These are phyloP conservation scores for Phaeosphaeriaceae sp. DNA, from an alignment of 2,329 filamentous ascomycete species.

Conservation along the genomic window DNA sequence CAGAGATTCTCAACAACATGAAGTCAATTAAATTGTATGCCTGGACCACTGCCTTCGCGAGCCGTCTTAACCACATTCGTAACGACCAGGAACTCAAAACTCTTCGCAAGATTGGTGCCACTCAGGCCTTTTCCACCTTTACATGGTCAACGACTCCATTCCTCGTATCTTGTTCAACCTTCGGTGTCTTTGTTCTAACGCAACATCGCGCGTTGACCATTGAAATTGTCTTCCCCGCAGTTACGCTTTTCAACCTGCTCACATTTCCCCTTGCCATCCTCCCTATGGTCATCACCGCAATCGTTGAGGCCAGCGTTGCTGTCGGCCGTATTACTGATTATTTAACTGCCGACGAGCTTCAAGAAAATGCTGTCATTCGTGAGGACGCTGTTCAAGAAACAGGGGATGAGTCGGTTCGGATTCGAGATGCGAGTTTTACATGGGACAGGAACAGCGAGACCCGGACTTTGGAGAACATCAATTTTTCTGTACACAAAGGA, in stretches of 20 bases:
- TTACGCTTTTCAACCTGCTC: slow-evolving; percentile 92
- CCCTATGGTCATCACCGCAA: slow-evolving; percentile 96
- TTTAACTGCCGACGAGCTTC: slow-evolving; percentile 86
- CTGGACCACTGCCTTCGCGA: slow-evolving; percentile 97
- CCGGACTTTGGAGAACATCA: slow-evolving; percentile 78
- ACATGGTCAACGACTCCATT: slow-evolving; percentile 98
- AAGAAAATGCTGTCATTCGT: slow-evolving; percentile 77
- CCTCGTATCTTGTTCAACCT: slow-evolving; percentile 95
- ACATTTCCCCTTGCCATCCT: slow-evolving; percentile 93
- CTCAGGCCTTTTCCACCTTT: slow-evolving; percentile 93
- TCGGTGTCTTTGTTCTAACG: slow-evolving; percentile 90
- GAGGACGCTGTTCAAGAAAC: slow-evolving; percentile 73
- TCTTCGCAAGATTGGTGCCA: slow-evolving; percentile 91
- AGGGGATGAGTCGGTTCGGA: slow-evolving; percentile 84
- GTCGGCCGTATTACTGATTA: slow-evolving; percentile 84
- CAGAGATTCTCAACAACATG: slow-evolving; percentile 99
- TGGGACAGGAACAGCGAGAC: slow-evolving; percentile 83
- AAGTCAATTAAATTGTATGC: slow-evolving; percentile 98
- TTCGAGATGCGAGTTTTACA: slow-evolving; percentile 87
- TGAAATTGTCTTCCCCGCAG: slow-evolving; percentile 92
- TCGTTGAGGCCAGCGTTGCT: slow-evolving; percentile 95
- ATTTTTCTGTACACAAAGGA: slow-evolving; percentile 88
- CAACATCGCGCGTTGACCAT: slow-evolving; percentile 82
- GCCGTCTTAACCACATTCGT: slow-evolving; percentile 92
- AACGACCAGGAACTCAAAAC: slow-evolving; percentile 97